Evolutionary conservation across 495 filamentous ascomycete genomes (phyloP).

Genomic region (Sphaerosporella brunnea): DNA sequence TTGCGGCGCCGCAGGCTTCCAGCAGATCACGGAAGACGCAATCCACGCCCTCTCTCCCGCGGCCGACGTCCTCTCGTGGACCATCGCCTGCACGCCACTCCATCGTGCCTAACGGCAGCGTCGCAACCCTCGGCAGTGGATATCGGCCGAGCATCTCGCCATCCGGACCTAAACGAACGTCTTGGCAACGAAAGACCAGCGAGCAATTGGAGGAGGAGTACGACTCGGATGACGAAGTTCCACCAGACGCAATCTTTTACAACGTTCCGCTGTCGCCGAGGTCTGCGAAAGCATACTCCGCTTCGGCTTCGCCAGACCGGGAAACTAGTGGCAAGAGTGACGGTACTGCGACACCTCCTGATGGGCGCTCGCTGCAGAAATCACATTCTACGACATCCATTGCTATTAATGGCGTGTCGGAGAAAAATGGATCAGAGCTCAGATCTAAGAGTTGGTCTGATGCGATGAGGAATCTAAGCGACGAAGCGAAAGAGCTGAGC

Average conservation of each 20-base stretch:
- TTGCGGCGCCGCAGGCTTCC: not conserved
- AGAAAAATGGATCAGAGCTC: not conserved
- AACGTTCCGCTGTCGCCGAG: conserved; percentile 92
- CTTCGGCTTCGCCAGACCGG: conserved; percentile 18
- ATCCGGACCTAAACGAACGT: conserved; percentile 23
- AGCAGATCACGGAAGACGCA: conserved; percentile 5
- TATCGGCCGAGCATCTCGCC: conserved; percentile 4
- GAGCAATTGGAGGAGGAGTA: conserved; percentile 75
- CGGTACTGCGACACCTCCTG: conserved; percentile 10
- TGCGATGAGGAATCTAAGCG: conserved; percentile 59
- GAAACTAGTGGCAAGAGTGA: conserved; percentile 1
- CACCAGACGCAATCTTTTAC: conserved; percentile 76
- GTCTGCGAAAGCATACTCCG: conserved; percentile 29
- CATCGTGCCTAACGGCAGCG: not conserved
- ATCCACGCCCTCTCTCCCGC: conserved; percentile 4
- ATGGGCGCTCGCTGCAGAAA: conserved; percentile 9
- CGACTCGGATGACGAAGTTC: conserved; percentile 73
- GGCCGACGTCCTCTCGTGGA: not conserved
- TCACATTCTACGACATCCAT: conserved; percentile 30
- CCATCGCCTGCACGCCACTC: conserved; percentile 14
- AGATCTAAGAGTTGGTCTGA: conserved; percentile 60
- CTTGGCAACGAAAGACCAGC: conserved; percentile 60
- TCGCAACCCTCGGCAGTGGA: not conserved
- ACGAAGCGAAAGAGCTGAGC: conserved; percentile 74
- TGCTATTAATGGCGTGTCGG: conserved; percentile 10